These are phyloP conservation scores for Daldinia vernicosa DNA, from an alignment of 495 filamentous ascomycete genomes.

Conservation along the genomic window DNA sequence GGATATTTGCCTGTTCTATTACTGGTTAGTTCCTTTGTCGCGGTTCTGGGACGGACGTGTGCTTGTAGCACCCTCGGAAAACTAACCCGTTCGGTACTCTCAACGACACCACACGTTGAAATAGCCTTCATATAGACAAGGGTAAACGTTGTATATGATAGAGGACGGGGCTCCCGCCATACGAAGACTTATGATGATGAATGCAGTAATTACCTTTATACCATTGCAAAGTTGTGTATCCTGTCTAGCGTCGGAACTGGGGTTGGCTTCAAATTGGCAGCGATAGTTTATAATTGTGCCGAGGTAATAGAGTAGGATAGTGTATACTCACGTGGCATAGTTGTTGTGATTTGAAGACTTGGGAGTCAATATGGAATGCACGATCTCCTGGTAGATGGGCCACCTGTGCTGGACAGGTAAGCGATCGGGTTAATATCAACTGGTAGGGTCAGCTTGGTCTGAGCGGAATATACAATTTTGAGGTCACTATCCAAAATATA, in stretches of 20 bases:
- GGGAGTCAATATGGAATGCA: too few relatives aligned
- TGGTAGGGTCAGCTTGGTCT: too few relatives aligned
- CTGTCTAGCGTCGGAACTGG: background rate
- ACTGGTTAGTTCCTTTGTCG: background rate
- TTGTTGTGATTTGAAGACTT: background rate
- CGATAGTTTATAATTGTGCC: background rate
- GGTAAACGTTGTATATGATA: background rate
- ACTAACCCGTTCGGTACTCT: background rate
- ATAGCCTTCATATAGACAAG: background rate
- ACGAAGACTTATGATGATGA: conserved; percentile 10
- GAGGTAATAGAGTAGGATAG: background rate
- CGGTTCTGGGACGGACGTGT: background rate
- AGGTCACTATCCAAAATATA: background rate
- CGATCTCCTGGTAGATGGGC: background rate
- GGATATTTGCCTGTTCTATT: background rate
- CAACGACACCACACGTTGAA: background rate
- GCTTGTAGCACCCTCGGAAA: background rate
- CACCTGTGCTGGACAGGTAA: background rate
- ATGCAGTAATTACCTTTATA: background rate
- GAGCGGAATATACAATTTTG: background rate
- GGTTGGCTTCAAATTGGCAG: background rate
- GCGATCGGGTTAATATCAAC: background rate
- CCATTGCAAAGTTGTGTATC: background rate
- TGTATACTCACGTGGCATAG: background rate
- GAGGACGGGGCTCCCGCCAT: conserved; percentile 11